These are phyloP conservation scores for Diaporthe velutina DNA, from an alignment of 2,329 filamentous ascomycete species.

Conservation along the genomic window DNA sequence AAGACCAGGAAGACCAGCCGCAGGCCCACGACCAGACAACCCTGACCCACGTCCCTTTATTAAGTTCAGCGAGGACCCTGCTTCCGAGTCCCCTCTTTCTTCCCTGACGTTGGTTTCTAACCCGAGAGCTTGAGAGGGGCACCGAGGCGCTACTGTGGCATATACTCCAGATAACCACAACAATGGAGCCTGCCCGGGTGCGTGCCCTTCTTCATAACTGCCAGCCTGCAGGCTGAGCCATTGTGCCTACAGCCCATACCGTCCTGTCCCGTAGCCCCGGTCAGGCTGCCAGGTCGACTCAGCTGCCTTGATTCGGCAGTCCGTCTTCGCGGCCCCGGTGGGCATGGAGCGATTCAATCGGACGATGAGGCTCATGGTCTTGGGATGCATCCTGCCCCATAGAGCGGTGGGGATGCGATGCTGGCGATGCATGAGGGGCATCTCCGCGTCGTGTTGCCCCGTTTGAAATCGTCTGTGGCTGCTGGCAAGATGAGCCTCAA, in stretches of 20 bases:
- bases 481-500: slow-evolving; percentile 1
- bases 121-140: slow-evolving; percentile 9
- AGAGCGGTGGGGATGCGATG: slow-evolving; percentile 33
- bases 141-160: slow-evolving; percentile 8
- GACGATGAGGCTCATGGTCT: slow-evolving; percentile 38
- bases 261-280: neutral
- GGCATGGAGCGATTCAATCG: slow-evolving; percentile 2
- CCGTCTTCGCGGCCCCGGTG: neutral
- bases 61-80: slow-evolving; percentile 29
- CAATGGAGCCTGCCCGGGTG: neutral
- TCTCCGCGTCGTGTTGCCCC: slow-evolving; percentile 29
- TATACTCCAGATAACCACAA: neutral
- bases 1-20: slow-evolving; percentile 11
- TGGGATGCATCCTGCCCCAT: slow-evolving; percentile 29
- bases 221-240: neutral
- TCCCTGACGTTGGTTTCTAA: slow-evolving; percentile 11
- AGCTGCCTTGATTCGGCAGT: slow-evolving; percentile 6
- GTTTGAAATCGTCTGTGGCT: slow-evolving; percentile 16
- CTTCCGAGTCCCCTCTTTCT: neutral
- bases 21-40: slow-evolving; percentile 18
- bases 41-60: slow-evolving; percentile 37
- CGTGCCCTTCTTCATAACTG: neutral
- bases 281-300: neutral
- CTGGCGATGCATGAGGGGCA: slow-evolving; percentile 36
- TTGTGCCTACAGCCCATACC: neutral